Evolutionary conservation across 345 rosid genomes (phyloP).

Genomic region (Eucalyptus dawsonii): DNA sequence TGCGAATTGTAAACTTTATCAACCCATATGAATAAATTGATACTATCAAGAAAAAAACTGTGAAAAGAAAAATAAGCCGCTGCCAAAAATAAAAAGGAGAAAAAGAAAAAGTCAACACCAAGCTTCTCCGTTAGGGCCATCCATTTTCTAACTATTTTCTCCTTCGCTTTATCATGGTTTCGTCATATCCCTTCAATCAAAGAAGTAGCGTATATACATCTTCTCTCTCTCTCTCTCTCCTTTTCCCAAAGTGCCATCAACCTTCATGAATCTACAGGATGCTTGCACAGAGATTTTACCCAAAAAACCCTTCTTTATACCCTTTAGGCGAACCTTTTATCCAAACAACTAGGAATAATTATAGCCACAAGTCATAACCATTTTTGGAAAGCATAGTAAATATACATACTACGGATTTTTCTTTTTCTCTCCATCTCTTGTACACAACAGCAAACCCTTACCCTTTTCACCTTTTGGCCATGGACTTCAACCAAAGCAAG

Average conservation of each 20-base stretch:
- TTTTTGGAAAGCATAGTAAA: neutral
- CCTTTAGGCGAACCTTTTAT: neutral
- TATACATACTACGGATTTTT: neutral
- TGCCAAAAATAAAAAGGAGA: neutral
- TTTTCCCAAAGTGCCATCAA: neutral
- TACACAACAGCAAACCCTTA: neutral
- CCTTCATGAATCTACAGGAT: neutral
- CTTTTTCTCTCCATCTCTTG: neutral
- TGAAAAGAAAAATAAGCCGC: neutral
- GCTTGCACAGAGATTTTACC: constrained; percentile 12
- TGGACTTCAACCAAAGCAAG: constrained; percentile 47
- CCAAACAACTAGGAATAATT: neutral
- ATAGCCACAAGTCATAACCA: neutral
- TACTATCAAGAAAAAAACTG: neutral
- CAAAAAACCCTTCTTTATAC: constrained; percentile 30
- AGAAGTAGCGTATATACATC: neutral
- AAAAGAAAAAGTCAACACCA: neutral
- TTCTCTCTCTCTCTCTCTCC: neutral
- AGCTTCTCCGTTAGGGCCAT: neutral
- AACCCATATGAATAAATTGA: neutral
- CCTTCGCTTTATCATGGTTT: neutral
- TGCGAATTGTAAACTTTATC: neutral
- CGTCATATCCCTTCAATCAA: neutral
- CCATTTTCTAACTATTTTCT: neutral
- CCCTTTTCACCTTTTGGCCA: neutral